phyloP scores from a whole-genome alignment of 2,329 filamentous ascomycete species.

The Microdochium nivale region DNA sequence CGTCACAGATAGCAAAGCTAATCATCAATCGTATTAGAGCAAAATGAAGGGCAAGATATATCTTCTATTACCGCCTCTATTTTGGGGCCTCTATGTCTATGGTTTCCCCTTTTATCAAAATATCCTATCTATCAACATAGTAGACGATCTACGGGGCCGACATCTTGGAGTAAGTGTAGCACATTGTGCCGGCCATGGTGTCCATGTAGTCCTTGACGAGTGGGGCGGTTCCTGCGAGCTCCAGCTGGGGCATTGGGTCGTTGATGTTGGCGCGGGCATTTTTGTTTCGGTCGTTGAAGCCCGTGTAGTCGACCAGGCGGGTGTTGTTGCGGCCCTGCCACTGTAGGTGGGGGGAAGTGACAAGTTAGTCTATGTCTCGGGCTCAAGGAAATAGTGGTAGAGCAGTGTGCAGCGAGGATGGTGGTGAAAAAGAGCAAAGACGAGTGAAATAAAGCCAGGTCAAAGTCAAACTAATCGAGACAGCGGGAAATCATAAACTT shows the following conservation, averaged over 20 bases:
- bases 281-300: not conserved
- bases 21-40: no score
- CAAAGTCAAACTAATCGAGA: conserved; percentile 8
- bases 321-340: not conserved
- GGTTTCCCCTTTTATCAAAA: no score
- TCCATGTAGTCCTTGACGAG: conserved; percentile 1
- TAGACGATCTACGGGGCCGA: not conserved
- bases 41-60: no score
- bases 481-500: not conserved
- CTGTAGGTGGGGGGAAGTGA: not conserved
- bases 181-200: conserved; percentile 8
- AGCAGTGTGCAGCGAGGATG: not conserved
- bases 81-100: no score
- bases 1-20: no score
- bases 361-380: no score
- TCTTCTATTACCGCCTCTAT: no score
- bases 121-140: not conserved
- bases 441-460: conserved; percentile 14
- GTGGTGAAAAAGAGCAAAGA: conserved; percentile 1
- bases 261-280: conserved; percentile 1
- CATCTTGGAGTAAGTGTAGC: conserved; percentile 7
- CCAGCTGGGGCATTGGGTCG: not conserved
- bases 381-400: not conserved
- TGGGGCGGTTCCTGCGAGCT: not conserved
- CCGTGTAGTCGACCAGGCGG: not conserved